A percentile compares a stretch with the other conserved stretches of the same genome.
Conservation (phyloP, 1,284 basidiomycete species). For the Sutorius eximius region DNA sequence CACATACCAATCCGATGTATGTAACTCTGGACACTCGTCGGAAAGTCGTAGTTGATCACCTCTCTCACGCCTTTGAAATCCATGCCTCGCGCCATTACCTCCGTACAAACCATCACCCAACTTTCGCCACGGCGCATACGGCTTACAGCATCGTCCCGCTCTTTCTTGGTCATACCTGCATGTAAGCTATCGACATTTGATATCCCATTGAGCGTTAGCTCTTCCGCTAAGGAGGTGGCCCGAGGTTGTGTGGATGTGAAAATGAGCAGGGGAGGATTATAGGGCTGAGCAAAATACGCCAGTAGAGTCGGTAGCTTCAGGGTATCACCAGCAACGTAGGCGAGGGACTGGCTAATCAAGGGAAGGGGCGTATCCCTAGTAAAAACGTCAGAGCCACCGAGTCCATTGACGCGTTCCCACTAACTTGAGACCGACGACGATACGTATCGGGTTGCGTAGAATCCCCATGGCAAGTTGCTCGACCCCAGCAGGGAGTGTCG, state of each 20-base stretch:
- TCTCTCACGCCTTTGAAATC: constrained; percentile 95
- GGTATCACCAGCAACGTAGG: constrained; percentile 89
- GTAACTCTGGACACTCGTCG: constrained; percentile 91
- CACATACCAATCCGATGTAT: constrained; percentile 87
- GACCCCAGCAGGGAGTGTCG: constrained; percentile 87
- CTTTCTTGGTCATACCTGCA: constrained; percentile 82
- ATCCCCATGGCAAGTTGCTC: constrained; percentile 88
- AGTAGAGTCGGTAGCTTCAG: constrained; percentile 89
- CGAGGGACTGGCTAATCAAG: constrained; percentile 83
- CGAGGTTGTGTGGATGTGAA: constrained; percentile 94
- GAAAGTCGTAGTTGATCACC: constrained; percentile 97
- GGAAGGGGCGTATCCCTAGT: constrained; percentile 82
- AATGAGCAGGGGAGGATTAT: constrained; percentile 90
- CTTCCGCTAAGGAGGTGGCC: constrained; percentile 86
- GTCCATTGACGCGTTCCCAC: constrained; percentile 10
- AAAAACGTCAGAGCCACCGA: constrained; percentile 4
- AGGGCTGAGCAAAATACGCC: constrained; percentile 77
- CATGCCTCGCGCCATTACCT: constrained; percentile 96
- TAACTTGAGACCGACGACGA: constrained; percentile 94
- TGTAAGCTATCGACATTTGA: constrained; percentile 91
- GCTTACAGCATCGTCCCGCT: constrained; percentile 82
- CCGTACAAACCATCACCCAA: constrained; percentile 92
- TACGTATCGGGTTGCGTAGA: constrained; percentile 79
- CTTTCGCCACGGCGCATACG: constrained; percentile 86
- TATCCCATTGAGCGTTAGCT: constrained; percentile 82